These are phyloP conservation scores for Cytospora schulzeri DNA, from an alignment of 2,329 filamentous ascomycete species.

Conservation along the genomic window DNA sequence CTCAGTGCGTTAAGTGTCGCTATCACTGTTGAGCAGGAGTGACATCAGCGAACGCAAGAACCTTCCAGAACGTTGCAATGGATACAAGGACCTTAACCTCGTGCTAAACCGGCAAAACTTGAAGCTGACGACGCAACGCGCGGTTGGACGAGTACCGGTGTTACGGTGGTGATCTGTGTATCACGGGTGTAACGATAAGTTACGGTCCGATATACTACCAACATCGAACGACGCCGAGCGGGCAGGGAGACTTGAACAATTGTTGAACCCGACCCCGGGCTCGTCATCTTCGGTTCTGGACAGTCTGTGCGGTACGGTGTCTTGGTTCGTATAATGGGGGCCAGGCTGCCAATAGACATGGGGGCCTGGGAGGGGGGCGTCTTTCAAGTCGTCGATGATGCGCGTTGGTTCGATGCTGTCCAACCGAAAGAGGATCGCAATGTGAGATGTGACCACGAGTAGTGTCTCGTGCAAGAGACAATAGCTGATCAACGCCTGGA, in stretches of 20 bases:
- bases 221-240: not conserved
- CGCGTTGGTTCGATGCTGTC: slow-evolving; percentile 10
- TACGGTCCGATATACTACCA: slow-evolving; percentile 10
- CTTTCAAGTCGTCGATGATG: not conserved
- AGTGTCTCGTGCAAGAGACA: slow-evolving; percentile 23
- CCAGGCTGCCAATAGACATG: no score
- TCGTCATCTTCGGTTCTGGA: not conserved
- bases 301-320: slow-evolving; percentile 2
- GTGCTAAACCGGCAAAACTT: not conserved
- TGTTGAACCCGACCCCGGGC: not conserved
- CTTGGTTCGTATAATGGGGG: not conserved
- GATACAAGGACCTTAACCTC: not conserved
- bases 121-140: not conserved
- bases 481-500: slow-evolving; percentile 13
- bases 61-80: not conserved
- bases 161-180: not conserved
- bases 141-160: not conserved
- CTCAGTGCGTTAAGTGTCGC: not conserved
- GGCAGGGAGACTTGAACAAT: not conserved
- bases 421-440: slow-evolving; percentile 18
- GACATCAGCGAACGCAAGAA: not conserved
- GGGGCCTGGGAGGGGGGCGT: not conserved
- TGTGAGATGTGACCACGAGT: slow-evolving; percentile 11
- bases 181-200: not conserved
- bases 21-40: not conserved